A percentile compares a stretch with the other conserved stretches of the same genome.
Evolutionary conservation across 1,284 basidiomycete genomes (phyloP).

Genomic region (Austroboletus sp.): DNA sequence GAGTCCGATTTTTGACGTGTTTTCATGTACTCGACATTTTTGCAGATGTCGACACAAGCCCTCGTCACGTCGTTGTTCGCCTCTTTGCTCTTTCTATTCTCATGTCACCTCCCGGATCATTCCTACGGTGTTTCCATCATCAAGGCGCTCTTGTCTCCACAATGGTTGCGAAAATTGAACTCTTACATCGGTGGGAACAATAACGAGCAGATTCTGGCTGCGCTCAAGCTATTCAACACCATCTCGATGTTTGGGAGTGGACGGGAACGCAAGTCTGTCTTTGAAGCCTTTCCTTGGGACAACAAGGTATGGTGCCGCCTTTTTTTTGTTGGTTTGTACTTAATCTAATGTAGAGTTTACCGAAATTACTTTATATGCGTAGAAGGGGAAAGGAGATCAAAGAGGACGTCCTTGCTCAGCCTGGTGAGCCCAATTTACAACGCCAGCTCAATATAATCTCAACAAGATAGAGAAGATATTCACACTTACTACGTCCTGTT

Average conservation of each 20-base stretch:
- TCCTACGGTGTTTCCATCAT: conserved; percentile 53
- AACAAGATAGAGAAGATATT: conserved; percentile 47
- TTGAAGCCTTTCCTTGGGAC: conserved; percentile 71
- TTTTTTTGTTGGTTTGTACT: neutral
- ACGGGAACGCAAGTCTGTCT: conserved; percentile 50
- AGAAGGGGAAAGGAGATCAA: conserved; percentile 46
- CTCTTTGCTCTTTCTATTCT: conserved; percentile 51
- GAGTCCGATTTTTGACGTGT: conserved; percentile 12
- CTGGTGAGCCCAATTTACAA: conserved; percentile 40
- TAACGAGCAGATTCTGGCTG: conserved; percentile 56
- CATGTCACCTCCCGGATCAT: conserved; percentile 61
- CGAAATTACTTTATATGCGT: conserved; percentile 64
- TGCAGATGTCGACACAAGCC: conserved; percentile 38
- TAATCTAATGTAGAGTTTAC: conserved; percentile 43
- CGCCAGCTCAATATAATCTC: neutral
- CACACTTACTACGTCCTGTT: conserved; percentile 63
- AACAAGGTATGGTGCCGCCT: conserved; percentile 46
- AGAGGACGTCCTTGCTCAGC: conserved; percentile 42
- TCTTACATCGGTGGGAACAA: conserved; percentile 52
- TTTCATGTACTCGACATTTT: conserved; percentile 8
- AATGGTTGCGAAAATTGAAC: conserved; percentile 51
- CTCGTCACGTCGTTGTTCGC: conserved; percentile 50
- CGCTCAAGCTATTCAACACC: conserved; percentile 55
- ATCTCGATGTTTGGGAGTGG: conserved; percentile 61
- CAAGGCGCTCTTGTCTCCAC: conserved; percentile 48